Conservation (phyloP, 805 yeast genomes). For the Cephaloascus fragrans region DNA sequence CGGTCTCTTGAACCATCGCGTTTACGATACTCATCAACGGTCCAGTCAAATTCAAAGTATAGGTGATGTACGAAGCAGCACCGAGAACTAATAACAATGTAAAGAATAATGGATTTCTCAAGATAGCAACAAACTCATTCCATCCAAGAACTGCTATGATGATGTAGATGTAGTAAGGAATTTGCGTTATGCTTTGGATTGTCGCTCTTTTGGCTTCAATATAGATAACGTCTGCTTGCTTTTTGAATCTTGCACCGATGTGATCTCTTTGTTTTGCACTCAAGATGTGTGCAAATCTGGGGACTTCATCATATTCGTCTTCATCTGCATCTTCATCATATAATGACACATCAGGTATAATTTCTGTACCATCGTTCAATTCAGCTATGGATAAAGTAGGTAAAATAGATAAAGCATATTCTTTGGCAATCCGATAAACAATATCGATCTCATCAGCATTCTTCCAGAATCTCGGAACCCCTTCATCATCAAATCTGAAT, state of each 20-base stretch:
- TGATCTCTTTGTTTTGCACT: slow-evolving; percentile 46
- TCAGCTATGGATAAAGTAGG: slow-evolving; percentile 53
- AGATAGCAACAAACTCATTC: slow-evolving; percentile 87
- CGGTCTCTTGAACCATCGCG: slow-evolving; percentile 47
- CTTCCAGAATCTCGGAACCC: slow-evolving; percentile 76
- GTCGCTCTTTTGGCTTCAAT: slow-evolving; percentile 86
- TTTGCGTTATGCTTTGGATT: slow-evolving; percentile 63
- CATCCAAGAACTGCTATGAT: slow-evolving; percentile 76
- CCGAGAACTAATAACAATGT: slow-evolving; percentile 46
- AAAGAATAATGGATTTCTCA: slow-evolving; percentile 80
- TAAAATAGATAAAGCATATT: slow-evolving; percentile 43
- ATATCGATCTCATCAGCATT: slow-evolving; percentile 63
- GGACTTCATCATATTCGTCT: slow-evolving; percentile 14
- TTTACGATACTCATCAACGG: slow-evolving; percentile 58
- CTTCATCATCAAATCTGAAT: slow-evolving; percentile 76
- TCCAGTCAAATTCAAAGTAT: slow-evolving; percentile 62
- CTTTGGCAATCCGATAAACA: slow-evolving; percentile 51
- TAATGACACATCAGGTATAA: slow-evolving; percentile 49
- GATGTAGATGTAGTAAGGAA: slow-evolving; percentile 76
- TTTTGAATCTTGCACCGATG: slow-evolving; percentile 51
- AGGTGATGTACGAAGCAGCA: slow-evolving; percentile 58
- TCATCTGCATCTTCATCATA: slow-evolving; percentile 21
- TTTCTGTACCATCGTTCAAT: slow-evolving; percentile 39
- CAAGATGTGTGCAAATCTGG: slow-evolving; percentile 47
- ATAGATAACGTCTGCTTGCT: slow-evolving; percentile 68